Evolutionary conservation across 2,329 filamentous ascomycete genomes (phyloP).

Genomic region (Aspergillus spinulosporus): DNA sequence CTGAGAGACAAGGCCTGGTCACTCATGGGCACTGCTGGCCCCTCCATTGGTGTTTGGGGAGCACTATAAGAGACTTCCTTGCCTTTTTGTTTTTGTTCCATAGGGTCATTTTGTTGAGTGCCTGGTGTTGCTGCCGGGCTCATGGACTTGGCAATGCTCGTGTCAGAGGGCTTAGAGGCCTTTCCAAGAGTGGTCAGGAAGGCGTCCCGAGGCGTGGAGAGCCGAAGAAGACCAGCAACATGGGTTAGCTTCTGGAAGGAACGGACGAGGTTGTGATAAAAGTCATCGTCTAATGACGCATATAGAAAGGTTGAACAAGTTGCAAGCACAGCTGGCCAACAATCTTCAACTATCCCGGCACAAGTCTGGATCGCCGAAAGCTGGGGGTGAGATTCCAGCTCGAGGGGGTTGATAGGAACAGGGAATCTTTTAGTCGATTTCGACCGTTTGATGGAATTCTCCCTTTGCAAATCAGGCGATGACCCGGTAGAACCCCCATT

Average conservation of each 20-base stretch:
- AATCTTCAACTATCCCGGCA: conserved; percentile 80
- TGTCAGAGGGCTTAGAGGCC: conserved; percentile 82
- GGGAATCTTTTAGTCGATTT: conserved; percentile 30
- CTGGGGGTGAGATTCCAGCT: conserved; percentile 70
- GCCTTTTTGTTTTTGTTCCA: conserved; percentile 34
- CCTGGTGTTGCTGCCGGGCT: conserved; percentile 21
- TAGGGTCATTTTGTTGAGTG: conserved; percentile 24
- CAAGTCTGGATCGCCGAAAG: conserved; percentile 71
- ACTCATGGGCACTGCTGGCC: conserved; percentile 39
- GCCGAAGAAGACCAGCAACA: conserved; percentile 82
- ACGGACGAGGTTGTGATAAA: conserved; percentile 87
- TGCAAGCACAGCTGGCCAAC: conserved; percentile 93
- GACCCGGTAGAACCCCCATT: conserved; percentile 34
- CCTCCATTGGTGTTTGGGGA: conserved; percentile 31
- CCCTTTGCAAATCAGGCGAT: conserved; percentile 34
- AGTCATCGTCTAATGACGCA: conserved; percentile 86
- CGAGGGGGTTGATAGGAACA: conserved; percentile 77
- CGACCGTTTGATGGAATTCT: conserved; percentile 30
- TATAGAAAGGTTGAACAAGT: conserved; percentile 95
- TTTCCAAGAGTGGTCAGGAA: conserved; percentile 94
- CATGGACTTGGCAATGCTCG: conserved; percentile 25
- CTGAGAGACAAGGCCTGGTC: conserved; percentile 62
- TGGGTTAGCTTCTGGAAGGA: conserved; percentile 95
- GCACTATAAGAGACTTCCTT: conserved; percentile 29
- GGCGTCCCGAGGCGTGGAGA: conserved; percentile 85